phyloP scores from a whole-genome alignment of 2,329 filamentous ascomycete species.

The Catunica adiposa region DNA sequence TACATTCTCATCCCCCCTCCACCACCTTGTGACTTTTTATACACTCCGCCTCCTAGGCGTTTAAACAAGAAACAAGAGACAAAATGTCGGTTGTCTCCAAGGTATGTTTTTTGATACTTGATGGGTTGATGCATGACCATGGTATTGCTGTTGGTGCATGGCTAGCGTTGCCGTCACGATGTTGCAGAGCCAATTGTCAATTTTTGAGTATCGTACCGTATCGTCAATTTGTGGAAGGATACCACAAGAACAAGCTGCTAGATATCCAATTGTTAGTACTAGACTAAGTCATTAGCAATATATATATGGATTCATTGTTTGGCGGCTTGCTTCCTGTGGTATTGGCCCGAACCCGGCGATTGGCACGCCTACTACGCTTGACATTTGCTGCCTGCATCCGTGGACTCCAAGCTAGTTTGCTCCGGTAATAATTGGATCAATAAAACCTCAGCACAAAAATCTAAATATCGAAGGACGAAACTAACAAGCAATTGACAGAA shows the following conservation, averaged over 20 bases:
- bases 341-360: background rate
- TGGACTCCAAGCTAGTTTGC: too few relatives aligned
- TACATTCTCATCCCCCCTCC: slow-evolving; percentile 12
- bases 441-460: too few relatives aligned
- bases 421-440: too few relatives aligned
- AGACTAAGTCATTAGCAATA: too few relatives aligned
- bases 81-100: slow-evolving; percentile 47
- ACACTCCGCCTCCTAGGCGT: slow-evolving; percentile 15
- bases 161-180: background rate
- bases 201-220: too few relatives aligned
- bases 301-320: background rate
- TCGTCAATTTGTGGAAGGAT: too few relatives aligned
- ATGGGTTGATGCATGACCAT: background rate
- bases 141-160: background rate
- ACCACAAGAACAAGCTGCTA: too few relatives aligned
- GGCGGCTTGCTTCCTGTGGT: background rate
- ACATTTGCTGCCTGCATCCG: too few relatives aligned
- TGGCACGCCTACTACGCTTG: too few relatives aligned
- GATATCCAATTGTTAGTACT: background rate
- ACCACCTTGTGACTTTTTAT: slow-evolving; percentile 15
- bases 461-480: background rate
- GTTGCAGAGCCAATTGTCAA: too few relatives aligned
- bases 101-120: slow-evolving; percentile 27
- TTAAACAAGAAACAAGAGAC: slow-evolving; percentile 26
- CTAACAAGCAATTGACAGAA: slow-evolving; percentile 42